These are phyloP conservation scores for Solanum virginianum DNA, from an alignment of 257 asterid genomes.

Conservation along the genomic window DNA sequence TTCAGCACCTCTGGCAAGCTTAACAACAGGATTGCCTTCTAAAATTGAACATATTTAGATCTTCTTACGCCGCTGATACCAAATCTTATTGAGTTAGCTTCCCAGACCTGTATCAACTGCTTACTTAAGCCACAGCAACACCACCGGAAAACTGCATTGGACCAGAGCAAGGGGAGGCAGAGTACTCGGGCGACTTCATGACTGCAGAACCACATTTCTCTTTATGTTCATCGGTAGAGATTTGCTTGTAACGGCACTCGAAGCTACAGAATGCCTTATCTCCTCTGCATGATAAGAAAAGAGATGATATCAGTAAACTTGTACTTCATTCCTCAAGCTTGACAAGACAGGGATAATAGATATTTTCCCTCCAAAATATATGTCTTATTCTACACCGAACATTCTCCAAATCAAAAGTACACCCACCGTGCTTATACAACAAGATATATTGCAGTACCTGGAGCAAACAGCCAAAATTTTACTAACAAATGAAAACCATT, in stretches of 20 bases:
- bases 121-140: conserved; percentile 45
- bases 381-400: background rate
- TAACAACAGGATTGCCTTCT: background rate
- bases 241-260: conserved; percentile 44
- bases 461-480: background rate
- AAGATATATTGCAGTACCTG: background rate
- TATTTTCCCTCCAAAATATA: background rate
- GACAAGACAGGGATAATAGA: background rate
- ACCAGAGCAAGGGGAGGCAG: conserved; percentile 45
- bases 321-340: background rate
- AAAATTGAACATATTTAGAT: background rate
- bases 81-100: background rate
- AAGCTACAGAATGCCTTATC: conserved; percentile 50
- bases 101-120: background rate
- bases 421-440: background rate
- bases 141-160: conserved; percentile 34
- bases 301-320: background rate
- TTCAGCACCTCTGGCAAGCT: background rate
- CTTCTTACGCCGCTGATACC: background rate
- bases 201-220: conserved; percentile 30
- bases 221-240: conserved; percentile 31
- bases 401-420: background rate
- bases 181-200: conserved; percentile 24
- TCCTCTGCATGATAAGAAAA: conserved; percentile 26
- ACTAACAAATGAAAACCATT: background rate